A percentile compares a stretch with the other conserved stretches of the same genome.
Conservation (phyloP, 495 filamentous ascomycete genomes). For the Hypoxylon trugodes region DNA sequence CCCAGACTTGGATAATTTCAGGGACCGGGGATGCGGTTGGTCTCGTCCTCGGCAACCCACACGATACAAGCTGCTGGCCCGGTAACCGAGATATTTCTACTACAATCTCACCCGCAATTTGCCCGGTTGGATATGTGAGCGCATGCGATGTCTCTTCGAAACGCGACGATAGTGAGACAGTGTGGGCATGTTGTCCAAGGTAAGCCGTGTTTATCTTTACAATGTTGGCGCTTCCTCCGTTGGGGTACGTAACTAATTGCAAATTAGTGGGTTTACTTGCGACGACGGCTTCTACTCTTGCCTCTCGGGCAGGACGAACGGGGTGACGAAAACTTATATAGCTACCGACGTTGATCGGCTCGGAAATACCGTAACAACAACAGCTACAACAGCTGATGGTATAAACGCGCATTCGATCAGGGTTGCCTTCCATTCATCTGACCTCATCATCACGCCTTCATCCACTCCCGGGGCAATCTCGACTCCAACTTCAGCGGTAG, state of each 20-base stretch:
- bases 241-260: background rate
- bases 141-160: slow-evolving; percentile 19
- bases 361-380: slow-evolving; percentile 26
- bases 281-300: slow-evolving; percentile 22
- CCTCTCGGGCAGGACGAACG: background rate
- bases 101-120: slow-evolving; percentile 28
- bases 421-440: slow-evolving; percentile 30
- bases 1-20: slow-evolving; percentile 14
- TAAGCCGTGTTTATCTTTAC: background rate
- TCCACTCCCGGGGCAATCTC: background rate
- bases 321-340: slow-evolving; percentile 1
- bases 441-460: slow-evolving; percentile 4
- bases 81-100: slow-evolving; percentile 4
- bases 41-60: slow-evolving; percentile 21
- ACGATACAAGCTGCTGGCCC: slow-evolving; percentile 26
- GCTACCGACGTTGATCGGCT: slow-evolving; percentile 3
- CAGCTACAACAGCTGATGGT: background rate
- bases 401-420: slow-evolving; percentile 34
- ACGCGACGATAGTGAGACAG: slow-evolving; percentile 17
- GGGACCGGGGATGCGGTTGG: background rate
- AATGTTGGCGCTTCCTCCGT: background rate
- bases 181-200: slow-evolving; percentile 35
- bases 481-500: background rate
- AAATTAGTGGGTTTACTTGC: slow-evolving; percentile 14
- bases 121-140: slow-evolving; percentile 25